Evolutionary conservation across 495 filamentous ascomycete species (phyloP), one percentile per base, ranked within the genome.

Genomic region (Rusavskia elegans): DNA sequence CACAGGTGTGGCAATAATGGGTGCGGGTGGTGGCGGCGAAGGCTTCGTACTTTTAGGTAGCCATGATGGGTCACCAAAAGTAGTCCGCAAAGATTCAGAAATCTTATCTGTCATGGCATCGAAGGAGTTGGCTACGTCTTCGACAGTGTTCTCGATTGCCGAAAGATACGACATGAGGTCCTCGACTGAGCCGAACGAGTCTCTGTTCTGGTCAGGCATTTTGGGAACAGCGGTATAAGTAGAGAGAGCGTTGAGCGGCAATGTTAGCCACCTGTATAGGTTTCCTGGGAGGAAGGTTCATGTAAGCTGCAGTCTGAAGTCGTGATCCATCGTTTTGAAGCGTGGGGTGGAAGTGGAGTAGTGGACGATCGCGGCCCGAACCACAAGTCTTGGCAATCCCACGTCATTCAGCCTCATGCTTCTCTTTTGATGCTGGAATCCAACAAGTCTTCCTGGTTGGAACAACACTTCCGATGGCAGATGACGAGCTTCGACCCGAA

Each of bases 91-190:
- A 21, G 64, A 65, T 13, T 67, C 68, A 20, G 89, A 81, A 35
- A 82, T 78, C 49, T 72, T 64, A 57, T 94, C 85, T 63, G 90
- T 78, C 48, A 85, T 74, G 42, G 73, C 73, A 62, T 95, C 84
- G 64, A 94, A 78, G 39, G 80, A 80, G 51, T 88, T 82, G 54
- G 85, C 85, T 55, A 85, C 80, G 66, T 78, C 74, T 4, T 42
- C 7, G 13, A 40, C 20, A 4, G 39, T 38, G 25, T 8, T 44
- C 5, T 42, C 7, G 10, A 40, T 35, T 3, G 32, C 32, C 25
- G 13, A 37, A n/a, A 40, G 16, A 45, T 39, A 38, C 14, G 54
- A 59, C 20, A 63, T 57, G 45, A 45, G 45, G 23, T 25, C 21
- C n/a, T 32, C 29, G 8, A 27, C 10, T 6, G 39, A 45, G 20